Percentiles rank a stretch among this genome's conserved stretches.
Evolutionary conservation across 495 filamentous ascomycete species (phyloP).

Genomic region (Xylaria intraflava): DNA sequence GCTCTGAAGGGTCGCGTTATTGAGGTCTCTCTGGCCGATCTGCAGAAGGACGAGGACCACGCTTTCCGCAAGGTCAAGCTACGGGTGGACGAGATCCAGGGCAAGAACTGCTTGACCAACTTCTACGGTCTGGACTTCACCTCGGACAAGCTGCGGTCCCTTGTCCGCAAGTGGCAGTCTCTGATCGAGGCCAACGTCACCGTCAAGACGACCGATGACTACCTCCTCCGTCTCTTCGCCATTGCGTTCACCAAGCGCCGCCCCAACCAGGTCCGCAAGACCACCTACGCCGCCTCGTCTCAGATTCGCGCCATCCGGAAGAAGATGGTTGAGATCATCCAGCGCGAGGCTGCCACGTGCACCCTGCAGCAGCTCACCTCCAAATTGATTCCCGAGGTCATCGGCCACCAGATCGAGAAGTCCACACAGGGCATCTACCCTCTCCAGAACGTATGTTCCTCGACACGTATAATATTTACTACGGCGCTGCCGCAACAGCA

Average conservation of each 20-base stretch:
- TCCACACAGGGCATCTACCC: conserved; percentile 98
- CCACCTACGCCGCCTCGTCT: conserved; percentile 90
- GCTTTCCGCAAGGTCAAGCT: conserved; percentile 99
- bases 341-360: conserved; percentile 89
- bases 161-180: conserved; percentile 98
- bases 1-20: conserved; percentile 97
- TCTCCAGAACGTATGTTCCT: conserved; percentile 81
- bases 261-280: conserved; percentile 99
- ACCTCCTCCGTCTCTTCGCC: conserved; percentile 94
- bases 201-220: conserved; percentile 99
- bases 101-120: conserved; percentile 99
- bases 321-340: conserved; percentile 99
- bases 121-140: conserved; percentile 99
- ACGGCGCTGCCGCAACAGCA: conserved; percentile 17
- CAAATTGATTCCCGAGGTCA: conserved; percentile 98
- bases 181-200: conserved; percentile 99
- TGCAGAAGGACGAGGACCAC: conserved; percentile 99
- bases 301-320: conserved; percentile 96
- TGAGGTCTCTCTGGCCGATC: conserved; percentile 96
- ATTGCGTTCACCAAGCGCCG: conserved; percentile 99
- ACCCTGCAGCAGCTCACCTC: conserved; percentile 88
- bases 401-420: conserved; percentile 99
- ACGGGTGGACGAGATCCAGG: conserved; percentile 95
- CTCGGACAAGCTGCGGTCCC: conserved; percentile 96
- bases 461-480: not conserved